A percentile compares a stretch with the other conserved stretches of the same genome.
phyloP scores from a whole-genome alignment of 2,329 filamentous ascomycete genomes.

The Alternaria longipes region DNA sequence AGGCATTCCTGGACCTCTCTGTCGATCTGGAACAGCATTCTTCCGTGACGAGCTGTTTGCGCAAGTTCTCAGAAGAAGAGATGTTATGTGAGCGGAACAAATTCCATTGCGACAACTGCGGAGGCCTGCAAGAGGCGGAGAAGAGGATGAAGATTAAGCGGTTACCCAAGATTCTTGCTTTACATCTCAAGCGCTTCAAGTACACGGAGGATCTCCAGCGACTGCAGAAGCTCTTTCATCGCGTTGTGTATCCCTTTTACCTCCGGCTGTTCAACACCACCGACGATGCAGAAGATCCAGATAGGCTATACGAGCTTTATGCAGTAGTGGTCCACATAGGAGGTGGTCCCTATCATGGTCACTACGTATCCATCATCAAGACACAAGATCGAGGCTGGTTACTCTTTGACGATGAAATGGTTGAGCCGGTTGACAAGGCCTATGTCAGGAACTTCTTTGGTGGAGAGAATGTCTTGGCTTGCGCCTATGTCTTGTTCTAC shows the following conservation, averaged over 20 bases:
- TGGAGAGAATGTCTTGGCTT: conserved; percentile 83
- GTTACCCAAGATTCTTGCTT: conserved; percentile 85
- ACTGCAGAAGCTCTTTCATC: conserved; percentile 94
- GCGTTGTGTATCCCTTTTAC: conserved; percentile 96
- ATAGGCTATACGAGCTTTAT: conserved; percentile 94
- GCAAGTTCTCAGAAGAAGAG: conserved; percentile 97
- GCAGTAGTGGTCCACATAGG: conserved; percentile 98
- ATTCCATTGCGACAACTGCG: conserved; percentile 97
- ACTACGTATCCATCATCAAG: conserved; percentile 98
- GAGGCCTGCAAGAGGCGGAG: conserved; percentile 94
- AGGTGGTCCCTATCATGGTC: conserved; percentile 94
- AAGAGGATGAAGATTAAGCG: conserved; percentile 99
- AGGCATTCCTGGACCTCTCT: conserved; percentile 93
- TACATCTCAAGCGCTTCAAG: conserved; percentile 97
- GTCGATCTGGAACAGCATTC: conserved; percentile 96
- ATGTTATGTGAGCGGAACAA: conserved; percentile 98
- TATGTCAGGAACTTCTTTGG: conserved; percentile 98
- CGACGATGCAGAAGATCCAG: conserved; percentile 91
- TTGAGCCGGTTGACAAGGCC: conserved; percentile 95
- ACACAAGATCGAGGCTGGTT: conserved; percentile 96
- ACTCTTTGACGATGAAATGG: conserved; percentile 97
- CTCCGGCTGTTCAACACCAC: conserved; percentile 97
- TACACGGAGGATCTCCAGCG: conserved; percentile 96
- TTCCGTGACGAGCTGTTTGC: conserved; percentile 92
- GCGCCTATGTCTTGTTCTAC: conserved; percentile 97